Conservation (phyloP, 169 alveolate species). For the Eimeria sp. region DNA sequence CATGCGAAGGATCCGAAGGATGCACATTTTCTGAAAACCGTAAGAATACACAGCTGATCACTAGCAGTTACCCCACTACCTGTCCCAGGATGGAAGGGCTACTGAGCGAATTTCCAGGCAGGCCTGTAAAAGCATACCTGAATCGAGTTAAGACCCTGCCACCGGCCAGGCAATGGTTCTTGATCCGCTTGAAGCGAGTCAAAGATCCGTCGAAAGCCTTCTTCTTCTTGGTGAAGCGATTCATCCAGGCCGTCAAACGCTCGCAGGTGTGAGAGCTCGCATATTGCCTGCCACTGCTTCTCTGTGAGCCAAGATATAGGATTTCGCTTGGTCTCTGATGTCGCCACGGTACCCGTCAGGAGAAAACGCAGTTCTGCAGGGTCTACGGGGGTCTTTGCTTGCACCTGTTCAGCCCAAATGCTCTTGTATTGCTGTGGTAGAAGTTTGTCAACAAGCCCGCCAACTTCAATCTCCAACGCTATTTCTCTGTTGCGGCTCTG, state of each 20-base stretch:
- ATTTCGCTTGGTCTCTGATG: constrained; percentile 88
- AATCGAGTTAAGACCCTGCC: constrained; percentile 87
- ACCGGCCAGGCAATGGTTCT: constrained; percentile 94
- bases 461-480: neutral
- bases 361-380: constrained; percentile 95
- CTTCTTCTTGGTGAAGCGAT: constrained; percentile 88
- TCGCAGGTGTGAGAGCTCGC: constrained; percentile 90
- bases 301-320: constrained; percentile 96
- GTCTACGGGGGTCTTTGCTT: constrained; percentile 84
- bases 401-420: constrained; percentile 65
- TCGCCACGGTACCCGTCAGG: constrained; percentile 96
- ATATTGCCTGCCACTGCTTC: constrained; percentile 94
- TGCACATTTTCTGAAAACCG: constrained; percentile 91
- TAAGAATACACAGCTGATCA: neutral
- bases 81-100: neutral
- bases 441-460: neutral
- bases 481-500: neutral
- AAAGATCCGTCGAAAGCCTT: constrained; percentile 90
- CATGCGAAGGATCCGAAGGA: constrained; percentile 94
- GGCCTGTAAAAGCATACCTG: constrained; percentile 85
- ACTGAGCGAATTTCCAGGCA: neutral
- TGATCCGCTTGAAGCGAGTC: constrained; percentile 95
- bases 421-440: neutral
- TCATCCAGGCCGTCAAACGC: constrained; percentile 93
- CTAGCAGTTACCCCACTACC: neutral